Base-by-base conservation (phyloP, 768 basidiomycete genomes). In the Kwoniella europaea region DNA sequence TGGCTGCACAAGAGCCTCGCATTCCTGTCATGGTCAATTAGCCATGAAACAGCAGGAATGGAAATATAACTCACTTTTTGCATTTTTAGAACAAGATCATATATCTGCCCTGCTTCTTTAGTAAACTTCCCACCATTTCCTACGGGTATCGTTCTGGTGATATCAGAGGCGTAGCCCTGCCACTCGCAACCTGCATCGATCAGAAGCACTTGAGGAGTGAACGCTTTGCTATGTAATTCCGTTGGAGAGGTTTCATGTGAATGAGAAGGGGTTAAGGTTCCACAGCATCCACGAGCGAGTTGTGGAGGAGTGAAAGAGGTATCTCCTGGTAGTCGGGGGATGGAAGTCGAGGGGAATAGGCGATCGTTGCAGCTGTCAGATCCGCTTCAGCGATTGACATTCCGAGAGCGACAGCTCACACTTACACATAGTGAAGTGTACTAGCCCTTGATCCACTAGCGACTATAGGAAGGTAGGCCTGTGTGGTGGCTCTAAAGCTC, bases 151-250 rank as follows among this genome's bases (percentile, higher is more conserved):
- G 84, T 84, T 46, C 86, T 73, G 82, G 85, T 83, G 84, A 90
- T 88, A 80, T 91, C 90, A 0, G 88, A 85, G 3, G 88, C 89
- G 73, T 91, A 90, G 12, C 80, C 80, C 76, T 87, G 87, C 90
- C 89, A 95, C 84, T 98, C 96, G 78, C 94, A 95, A 0, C 95
- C 94, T 0, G 96, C 96, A 76, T 98, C 96, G 72, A 96, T 94
- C 42, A 96, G 88, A 4, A 96, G 86, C 7, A 96, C 91, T 80
- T 85, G 85, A 4, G 85, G 84, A 12, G 80, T 64, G 74, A 84
- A 83, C 16, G 71, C 62, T 44, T 74, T 92, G 89, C 0, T 90
- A 90, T 42, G 84, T 74, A 60, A 90, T 74, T 16, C 86, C 80
- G 44, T 58, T 12, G 72, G 56, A 1, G 71, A 52, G 4, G 65